These are phyloP conservation scores for Exophiala xenobiotica DNA, from an alignment of 2,329 filamentous ascomycete species.

Conservation along the genomic window DNA sequence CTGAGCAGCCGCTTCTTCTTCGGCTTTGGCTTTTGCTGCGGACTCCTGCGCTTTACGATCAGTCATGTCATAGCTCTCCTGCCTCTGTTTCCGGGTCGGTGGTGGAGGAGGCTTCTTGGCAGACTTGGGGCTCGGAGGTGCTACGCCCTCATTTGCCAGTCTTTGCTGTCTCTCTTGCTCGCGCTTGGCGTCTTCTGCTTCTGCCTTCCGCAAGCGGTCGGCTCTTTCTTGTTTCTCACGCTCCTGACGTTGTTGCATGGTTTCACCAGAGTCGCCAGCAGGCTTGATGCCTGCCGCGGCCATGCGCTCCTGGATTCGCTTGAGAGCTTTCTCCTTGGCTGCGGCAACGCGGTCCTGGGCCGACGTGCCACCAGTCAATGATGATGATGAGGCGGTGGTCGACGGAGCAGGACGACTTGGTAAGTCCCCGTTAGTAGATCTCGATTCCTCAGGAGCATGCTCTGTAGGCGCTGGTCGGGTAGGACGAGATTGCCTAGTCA, in stretches of 20 bases:
- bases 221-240: conserved; percentile 85
- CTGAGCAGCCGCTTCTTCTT: conserved; percentile 67
- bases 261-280: conserved; percentile 75
- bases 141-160: conserved; percentile 71
- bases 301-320: conserved; percentile 92
- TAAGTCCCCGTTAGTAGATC: conserved; percentile 47
- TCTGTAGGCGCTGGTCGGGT: conserved; percentile 51
- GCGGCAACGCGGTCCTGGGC: conserved; percentile 92
- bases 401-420: conserved; percentile 45
- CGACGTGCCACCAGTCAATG: conserved; percentile 82
- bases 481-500: conserved; percentile 52
- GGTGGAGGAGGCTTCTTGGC: conserved; percentile 71
- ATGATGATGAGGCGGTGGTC: conserved; percentile 55
- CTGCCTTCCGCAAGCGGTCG: conserved; percentile 81
- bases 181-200: conserved; percentile 87
- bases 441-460: conserved; percentile 51
- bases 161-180: conserved; percentile 84
- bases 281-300: conserved; percentile 90
- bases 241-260: conserved; percentile 77
- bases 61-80: conserved; percentile 54
- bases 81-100: conserved; percentile 69
- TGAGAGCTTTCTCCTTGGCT: conserved; percentile 95
- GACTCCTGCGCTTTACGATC: conserved; percentile 60
- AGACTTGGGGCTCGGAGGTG: conserved; percentile 47
- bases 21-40: conserved; percentile 56